A percentile compares a stretch with the other conserved stretches of the same genome.
These are phyloP conservation scores for Erodium moschatum DNA, from an alignment of 441 rosid genomes.

Conservation along the genomic window DNA sequence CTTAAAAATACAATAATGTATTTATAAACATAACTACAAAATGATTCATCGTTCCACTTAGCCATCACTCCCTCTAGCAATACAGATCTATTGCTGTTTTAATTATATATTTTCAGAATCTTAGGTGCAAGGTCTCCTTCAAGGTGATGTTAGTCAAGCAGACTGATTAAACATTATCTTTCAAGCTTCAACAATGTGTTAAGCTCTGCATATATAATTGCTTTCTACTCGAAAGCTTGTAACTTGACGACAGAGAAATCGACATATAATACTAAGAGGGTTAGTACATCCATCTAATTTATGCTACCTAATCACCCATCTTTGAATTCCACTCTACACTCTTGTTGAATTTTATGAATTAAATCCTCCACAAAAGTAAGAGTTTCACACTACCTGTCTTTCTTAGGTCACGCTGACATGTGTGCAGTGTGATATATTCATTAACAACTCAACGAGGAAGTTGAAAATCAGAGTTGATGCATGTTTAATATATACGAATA, in stretches of 20 bases:
- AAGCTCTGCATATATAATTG: neutral
- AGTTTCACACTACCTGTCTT: conserved; percentile 1
- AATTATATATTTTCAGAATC: neutral
- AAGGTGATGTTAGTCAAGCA: neutral
- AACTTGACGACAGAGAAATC: neutral
- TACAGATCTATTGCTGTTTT: neutral
- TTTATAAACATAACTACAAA: neutral
- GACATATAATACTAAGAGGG: neutral
- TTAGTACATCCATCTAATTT: neutral
- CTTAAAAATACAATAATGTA: neutral
- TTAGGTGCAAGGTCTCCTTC: conserved; percentile 10
- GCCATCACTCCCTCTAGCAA: neutral
- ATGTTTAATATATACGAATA: neutral
- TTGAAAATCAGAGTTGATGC: neutral
- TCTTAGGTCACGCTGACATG: conserved; percentile 1
- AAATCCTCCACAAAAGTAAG: neutral
- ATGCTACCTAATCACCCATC: neutral
- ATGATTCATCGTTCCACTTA: conserved; percentile 7
- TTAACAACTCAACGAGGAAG: neutral
- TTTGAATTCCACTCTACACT: neutral
- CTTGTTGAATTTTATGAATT: neutral
- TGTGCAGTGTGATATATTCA: neutral
- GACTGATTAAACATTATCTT: neutral
- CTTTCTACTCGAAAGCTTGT: neutral
- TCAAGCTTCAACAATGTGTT: neutral